These are phyloP conservation scores for Gamsiella multidivaricata DNA, from an alignment of 192 early-diverging fungal genomes.

Conservation along the genomic window DNA sequence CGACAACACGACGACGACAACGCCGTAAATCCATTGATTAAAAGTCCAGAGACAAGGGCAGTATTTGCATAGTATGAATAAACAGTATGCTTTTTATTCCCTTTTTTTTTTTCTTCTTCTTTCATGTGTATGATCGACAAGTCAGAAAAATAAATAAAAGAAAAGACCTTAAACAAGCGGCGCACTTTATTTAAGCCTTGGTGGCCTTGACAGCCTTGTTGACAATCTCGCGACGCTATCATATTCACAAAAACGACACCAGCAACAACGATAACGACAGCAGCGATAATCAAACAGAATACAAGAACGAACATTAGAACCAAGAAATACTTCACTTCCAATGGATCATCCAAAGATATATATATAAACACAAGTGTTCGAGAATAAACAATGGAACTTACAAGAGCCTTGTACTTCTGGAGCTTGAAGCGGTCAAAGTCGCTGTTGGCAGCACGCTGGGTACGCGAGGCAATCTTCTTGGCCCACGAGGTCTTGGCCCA, in stretches of 20 bases:
- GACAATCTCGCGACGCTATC: slow-evolving; percentile 50
- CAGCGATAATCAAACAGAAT: background rate
- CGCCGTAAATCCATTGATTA: no score
- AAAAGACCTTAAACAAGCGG: no score
- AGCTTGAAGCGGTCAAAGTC: slow-evolving; percentile 99
- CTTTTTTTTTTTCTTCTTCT: slow-evolving; percentile 15
- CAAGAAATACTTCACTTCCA: no score
- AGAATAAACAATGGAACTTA: slow-evolving; percentile 47
- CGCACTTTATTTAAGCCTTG: slow-evolving; percentile 50
- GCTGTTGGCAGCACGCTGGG: slow-evolving; percentile 76
- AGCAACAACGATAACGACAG: background rate
- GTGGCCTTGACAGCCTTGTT: slow-evolving; percentile 49
- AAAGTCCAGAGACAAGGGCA: no score
- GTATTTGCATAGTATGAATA: no score
- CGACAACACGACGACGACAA: no score
- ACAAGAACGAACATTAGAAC: no score
- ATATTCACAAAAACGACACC: background rate
- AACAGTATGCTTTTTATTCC: background rate
- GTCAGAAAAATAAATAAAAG: slow-evolving; percentile 6
- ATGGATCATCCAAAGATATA: no score
- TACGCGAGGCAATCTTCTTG: slow-evolving; percentile 92
- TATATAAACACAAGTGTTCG: background rate
- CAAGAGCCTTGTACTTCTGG: slow-evolving; percentile 92
- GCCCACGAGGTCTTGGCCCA: slow-evolving; percentile 96
- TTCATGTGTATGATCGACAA: background rate